Conservation (phyloP, 768 basidiomycete species). For the Boletus barrowsii region DNA sequence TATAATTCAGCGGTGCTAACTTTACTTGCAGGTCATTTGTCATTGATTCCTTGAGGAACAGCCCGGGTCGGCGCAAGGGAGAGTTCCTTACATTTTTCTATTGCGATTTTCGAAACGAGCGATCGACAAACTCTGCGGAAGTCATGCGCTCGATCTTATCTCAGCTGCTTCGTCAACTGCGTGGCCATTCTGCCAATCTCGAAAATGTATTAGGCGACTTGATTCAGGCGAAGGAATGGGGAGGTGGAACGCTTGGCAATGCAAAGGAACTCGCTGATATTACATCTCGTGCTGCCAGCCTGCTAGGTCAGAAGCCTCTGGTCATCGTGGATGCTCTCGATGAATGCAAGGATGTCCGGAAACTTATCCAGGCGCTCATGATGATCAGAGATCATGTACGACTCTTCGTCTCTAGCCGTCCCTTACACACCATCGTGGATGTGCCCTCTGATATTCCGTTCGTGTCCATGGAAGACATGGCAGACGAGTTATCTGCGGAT, state of each 20-base stretch:
- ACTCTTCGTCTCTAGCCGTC: constrained; percentile 3
- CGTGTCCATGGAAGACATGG: not conserved
- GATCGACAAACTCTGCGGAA: not conserved
- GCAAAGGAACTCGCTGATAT: not conserved
- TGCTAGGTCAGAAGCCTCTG: not conserved
- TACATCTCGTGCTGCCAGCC: not conserved
- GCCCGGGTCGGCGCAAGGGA: not conserved
- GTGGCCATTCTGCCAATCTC: not conserved
- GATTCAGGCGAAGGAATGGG: not conserved
- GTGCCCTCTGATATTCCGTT: not conserved
- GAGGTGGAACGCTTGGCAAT: not conserved
- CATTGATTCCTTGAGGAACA: not conserved
- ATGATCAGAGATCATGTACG: not conserved
- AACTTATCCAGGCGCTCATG: not conserved
- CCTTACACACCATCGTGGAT: not conserved
- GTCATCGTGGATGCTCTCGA: constrained; percentile 7
- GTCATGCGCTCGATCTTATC: constrained; percentile 1
- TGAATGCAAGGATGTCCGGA: not conserved
- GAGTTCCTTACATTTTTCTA: not conserved
- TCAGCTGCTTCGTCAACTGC: not conserved
- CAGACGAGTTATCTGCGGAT: not conserved
- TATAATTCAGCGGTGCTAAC: not conserved
- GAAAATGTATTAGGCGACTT: not conserved
- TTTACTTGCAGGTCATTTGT: not conserved
- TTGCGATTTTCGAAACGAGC: constrained; percentile 1